Conservation (phyloP, 1,284 basidiomycete genomes). For the Apiotrichum montevideense region DNA sequence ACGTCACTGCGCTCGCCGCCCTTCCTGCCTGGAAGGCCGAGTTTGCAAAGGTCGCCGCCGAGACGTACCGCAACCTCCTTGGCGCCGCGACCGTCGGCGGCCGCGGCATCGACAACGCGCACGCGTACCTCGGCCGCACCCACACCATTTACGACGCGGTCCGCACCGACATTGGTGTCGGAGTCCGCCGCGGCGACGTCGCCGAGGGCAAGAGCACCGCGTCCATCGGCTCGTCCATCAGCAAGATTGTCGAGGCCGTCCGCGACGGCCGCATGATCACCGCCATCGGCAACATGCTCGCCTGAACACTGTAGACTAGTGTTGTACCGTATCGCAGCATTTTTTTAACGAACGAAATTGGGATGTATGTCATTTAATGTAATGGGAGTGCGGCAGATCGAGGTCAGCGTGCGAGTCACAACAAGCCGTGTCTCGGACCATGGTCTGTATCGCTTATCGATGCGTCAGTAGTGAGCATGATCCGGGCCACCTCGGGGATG, state of each 20-base stretch:
- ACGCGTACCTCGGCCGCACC: constrained; percentile 12
- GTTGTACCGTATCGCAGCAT: too few species aligned
- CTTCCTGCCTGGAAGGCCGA: constrained; percentile 9
- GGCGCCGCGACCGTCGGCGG: background rate
- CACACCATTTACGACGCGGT: constrained; percentile 9
- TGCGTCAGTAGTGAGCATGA: too few species aligned
- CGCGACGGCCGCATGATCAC: constrained; percentile 13
- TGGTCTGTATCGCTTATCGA: too few species aligned
- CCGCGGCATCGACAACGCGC: constrained; percentile 1
- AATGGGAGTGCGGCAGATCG: too few species aligned
- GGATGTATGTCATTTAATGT: too few species aligned
- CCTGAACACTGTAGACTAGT: background rate
- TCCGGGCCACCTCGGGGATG: too few species aligned
- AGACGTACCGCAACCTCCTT: constrained; percentile 12
- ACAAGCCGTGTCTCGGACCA: too few species aligned
- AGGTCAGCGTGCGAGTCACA: too few species aligned
- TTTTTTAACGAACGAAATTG: too few species aligned
- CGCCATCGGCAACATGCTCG: constrained; percentile 9
- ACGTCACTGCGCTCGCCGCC: background rate
- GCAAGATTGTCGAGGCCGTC: constrained; percentile 14
- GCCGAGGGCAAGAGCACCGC: constrained; percentile 8
- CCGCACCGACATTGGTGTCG: constrained; percentile 12
- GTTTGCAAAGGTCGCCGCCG: constrained; percentile 6
- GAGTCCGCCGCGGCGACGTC: constrained; percentile 16
- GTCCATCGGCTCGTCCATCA: constrained; percentile 10